phyloP scores from a whole-genome alignment of 2,329 filamentous ascomycete genomes.

The Dryadomyces quercus-mongolicae region DNA sequence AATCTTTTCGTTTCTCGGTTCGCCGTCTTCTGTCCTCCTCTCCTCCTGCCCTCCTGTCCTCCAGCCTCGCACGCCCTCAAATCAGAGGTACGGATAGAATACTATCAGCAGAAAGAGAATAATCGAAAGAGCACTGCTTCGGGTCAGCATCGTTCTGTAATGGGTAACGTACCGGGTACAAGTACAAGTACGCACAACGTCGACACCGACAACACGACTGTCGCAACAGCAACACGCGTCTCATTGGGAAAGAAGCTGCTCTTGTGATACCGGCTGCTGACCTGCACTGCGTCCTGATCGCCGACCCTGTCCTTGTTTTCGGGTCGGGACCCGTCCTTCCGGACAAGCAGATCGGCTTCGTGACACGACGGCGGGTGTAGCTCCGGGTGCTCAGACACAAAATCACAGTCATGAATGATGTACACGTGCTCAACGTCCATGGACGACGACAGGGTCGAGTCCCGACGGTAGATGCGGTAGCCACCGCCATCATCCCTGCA shows the following conservation, averaged over 20 bases:
- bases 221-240: slow-evolving; percentile 1
- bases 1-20: too few relatives aligned
- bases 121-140: too few relatives aligned
- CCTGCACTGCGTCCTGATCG: neutral
- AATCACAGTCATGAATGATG: neutral
- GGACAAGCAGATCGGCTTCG: neutral
- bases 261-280: neutral
- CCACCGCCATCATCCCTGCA: neutral
- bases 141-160: neutral
- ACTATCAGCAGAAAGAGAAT: too few relatives aligned
- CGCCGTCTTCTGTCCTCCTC: too few relatives aligned
- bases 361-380: neutral
- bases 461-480: neutral
- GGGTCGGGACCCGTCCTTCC: neutral
- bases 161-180: neutral
- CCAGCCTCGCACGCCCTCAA: too few relatives aligned
- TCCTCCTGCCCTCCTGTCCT: too few relatives aligned
- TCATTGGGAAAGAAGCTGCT: slow-evolving; percentile 3
- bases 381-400: neutral
- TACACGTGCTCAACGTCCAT: neutral
- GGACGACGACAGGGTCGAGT: neutral
- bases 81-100: too few relatives aligned
- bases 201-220: neutral
- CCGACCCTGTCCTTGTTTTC: neutral
- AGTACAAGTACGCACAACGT: slow-evolving; percentile 2